Percentiles rank a stretch among this genome's conserved stretches.
phyloP scores from a whole-genome alignment of 768 basidiomycete species.

The Rhodocollybia butyracea region DNA sequence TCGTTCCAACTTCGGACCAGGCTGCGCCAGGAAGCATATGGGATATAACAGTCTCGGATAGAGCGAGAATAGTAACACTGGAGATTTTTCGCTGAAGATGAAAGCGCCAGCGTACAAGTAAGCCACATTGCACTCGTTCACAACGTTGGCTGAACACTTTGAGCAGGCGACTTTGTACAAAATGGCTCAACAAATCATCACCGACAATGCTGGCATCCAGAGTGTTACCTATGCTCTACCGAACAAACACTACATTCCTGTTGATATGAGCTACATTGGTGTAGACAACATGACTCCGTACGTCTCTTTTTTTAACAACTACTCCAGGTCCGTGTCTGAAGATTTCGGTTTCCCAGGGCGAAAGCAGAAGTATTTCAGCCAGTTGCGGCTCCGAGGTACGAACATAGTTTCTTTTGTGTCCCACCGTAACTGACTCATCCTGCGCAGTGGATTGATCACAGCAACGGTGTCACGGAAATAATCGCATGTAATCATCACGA shows the following conservation, averaged over 20 bases:
- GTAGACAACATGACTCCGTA: slow-evolving; percentile 71
- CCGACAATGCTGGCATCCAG: slow-evolving; percentile 57
- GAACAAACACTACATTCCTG: slow-evolving; percentile 94
- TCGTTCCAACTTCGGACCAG: slow-evolving; percentile 29
- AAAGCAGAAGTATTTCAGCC: slow-evolving; percentile 87
- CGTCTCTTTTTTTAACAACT: slow-evolving; percentile 19
- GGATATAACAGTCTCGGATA: slow-evolving; percentile 53
- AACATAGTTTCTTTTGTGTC: slow-evolving; percentile 10
- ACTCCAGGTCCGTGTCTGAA: not conserved
- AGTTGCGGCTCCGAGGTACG: slow-evolving; percentile 80
- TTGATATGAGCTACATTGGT: slow-evolving; percentile 73
- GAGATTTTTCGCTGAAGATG: slow-evolving; percentile 82
- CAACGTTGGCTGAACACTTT: not conserved
- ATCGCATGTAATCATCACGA: not conserved
- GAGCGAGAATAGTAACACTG: slow-evolving; percentile 64
- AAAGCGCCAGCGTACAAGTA: slow-evolving; percentile 92
- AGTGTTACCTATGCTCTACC: slow-evolving; percentile 74
- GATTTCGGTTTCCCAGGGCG: slow-evolving; percentile 35
- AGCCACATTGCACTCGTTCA: slow-evolving; percentile 13
- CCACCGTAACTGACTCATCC: slow-evolving; percentile 11
- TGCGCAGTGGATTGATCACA: slow-evolving; percentile 53
- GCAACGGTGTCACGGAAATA: slow-evolving; percentile 52
- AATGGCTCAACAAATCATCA: slow-evolving; percentile 75
- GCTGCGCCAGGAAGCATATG: slow-evolving; percentile 49
- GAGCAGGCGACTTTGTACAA: slow-evolving; percentile 85